Evolutionary conservation across 83 land plant species (phyloP).

Genomic region (Diphasiastrum complanatum): DNA sequence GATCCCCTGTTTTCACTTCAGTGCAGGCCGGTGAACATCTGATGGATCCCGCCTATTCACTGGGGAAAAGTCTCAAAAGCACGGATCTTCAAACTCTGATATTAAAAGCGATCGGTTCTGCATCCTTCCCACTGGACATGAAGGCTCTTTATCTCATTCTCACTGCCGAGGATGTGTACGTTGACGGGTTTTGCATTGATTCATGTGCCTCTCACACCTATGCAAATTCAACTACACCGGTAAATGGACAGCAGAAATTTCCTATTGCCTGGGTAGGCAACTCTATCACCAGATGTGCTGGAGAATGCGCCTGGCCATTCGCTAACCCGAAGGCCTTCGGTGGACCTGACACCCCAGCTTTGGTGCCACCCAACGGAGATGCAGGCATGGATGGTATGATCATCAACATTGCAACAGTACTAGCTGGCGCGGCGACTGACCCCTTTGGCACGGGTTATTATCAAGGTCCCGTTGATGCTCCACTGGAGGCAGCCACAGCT

Average conservation of each 20-base stretch:
- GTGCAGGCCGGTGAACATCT: too few relatives aligned
- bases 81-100: too few relatives aligned
- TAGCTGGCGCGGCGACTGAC: conserved; percentile 42
- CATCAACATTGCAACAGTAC: conserved; percentile 35
- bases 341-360: conserved; percentile 35
- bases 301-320: conserved; percentile 49
- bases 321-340: conserved; percentile 34
- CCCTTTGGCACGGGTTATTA: conserved; percentile 41
- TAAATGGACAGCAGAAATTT: not conserved
- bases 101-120: not conserved
- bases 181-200: conserved; percentile 43
- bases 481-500: conserved; percentile 38
- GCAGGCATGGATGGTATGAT: conserved; percentile 46
- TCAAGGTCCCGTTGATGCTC: conserved; percentile 27
- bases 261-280: conserved; percentile 40
- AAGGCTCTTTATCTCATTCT: conserved; percentile 27
- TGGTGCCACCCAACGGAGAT: conserved; percentile 33
- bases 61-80: too few relatives aligned
- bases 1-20: too few relatives aligned
- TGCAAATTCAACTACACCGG: not conserved
- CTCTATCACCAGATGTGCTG: conserved; percentile 43
- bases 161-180: conserved; percentile 36
- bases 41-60: too few relatives aligned
- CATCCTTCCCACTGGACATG: not conserved
- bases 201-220: conserved; percentile 40